Evolutionary conservation across 805 yeast genomes (phyloP), one percentile per base, ranked within the genome.

Genomic region (Wickerhamiella azyma): DNA sequence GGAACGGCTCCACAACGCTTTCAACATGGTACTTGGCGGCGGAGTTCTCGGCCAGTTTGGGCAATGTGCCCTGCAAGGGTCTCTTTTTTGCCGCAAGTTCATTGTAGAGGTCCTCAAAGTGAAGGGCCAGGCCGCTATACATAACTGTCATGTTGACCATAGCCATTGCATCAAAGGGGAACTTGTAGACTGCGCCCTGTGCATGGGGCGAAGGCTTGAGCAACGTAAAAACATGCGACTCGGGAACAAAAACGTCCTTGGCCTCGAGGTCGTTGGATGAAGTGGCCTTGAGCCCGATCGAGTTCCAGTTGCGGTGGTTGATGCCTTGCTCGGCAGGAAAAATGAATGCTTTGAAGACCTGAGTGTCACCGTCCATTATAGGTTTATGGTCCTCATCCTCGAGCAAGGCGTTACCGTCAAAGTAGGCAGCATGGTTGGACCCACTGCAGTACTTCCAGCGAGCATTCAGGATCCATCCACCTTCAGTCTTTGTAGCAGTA

Each of bases 381-480:
- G 29, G 38, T 32, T 32, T 6, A n/a, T 16, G 18, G 14, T 30
- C 13, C n/a, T 13, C 28, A 13, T 30, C 44, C 21, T 33, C 26
- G 26, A 41, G 44, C 18, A 18, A 5, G 14, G 38, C 44, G 26
- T 41, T 41, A 17, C 38, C 44, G 14, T 30, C 33, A 29, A 21
- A 41, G 21, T 32, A 30, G 9, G 37, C n/a, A 5, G 44, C 44
- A 33, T 41, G 44, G 38, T 41, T 41, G 13, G 44, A 19, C 6
- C 44, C 44, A 16, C 44, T 41, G 38, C 26, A 19, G 38, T 41
- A 41, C 29, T 33, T 41, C 44, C 44, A 41, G n/a, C 30, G 44
- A 9, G 37, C 44, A n/a, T 17, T 41, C 8, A 41, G 37, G 21
- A 16, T 30, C 30, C 30, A 41, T 6, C 44, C 44, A 8, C 44